These are phyloP conservation scores for Pythium phragmiticola DNA, from an alignment of 352 stramenopile species.

Conservation along the genomic window DNA sequence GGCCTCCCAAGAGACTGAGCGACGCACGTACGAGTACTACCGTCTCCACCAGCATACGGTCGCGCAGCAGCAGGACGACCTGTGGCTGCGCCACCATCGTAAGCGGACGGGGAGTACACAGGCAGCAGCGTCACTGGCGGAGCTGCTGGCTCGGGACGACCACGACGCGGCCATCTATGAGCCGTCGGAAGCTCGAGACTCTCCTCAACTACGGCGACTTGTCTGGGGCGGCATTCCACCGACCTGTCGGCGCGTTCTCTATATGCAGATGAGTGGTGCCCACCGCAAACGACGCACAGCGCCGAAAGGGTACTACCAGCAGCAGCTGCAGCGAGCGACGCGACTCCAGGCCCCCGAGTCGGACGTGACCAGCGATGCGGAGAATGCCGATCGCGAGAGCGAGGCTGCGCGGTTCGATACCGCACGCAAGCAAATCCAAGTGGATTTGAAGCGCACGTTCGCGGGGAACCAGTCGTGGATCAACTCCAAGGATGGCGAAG, in stretches of 20 bases:
- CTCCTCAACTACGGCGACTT: conserved; percentile 27
- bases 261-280: conserved; percentile 48
- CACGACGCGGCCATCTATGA: conserved; percentile 2
- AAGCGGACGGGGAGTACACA: neutral
- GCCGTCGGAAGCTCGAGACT: conserved; percentile 6
- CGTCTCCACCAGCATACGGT: conserved; percentile 40
- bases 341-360: conserved; percentile 4
- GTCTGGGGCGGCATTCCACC: conserved; percentile 56
- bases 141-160: neutral
- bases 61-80: conserved; percentile 38
- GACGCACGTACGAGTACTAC: conserved; percentile 47
- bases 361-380: too few species aligned
- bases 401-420: conserved; percentile 28
- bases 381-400: neutral
- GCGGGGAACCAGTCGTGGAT: conserved; percentile 67
- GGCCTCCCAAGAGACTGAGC: neutral
- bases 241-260: conserved; percentile 38
- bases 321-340: conserved; percentile 16
- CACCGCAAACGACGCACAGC: conserved; percentile 22
- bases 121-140: neutral
- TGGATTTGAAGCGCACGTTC: conserved; percentile 72
- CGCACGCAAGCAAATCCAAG: conserved; percentile 52
- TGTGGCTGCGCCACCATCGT: conserved; percentile 32
- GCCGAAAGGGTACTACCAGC: conserved; percentile 36
- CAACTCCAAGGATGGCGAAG: conserved; percentile 41